A percentile compares a stretch with the other conserved stretches of the same genome.
phyloP scores from a whole-genome alignment of 176 grass and related monocot genomes.

The Oropetium thomaeum region DNA sequence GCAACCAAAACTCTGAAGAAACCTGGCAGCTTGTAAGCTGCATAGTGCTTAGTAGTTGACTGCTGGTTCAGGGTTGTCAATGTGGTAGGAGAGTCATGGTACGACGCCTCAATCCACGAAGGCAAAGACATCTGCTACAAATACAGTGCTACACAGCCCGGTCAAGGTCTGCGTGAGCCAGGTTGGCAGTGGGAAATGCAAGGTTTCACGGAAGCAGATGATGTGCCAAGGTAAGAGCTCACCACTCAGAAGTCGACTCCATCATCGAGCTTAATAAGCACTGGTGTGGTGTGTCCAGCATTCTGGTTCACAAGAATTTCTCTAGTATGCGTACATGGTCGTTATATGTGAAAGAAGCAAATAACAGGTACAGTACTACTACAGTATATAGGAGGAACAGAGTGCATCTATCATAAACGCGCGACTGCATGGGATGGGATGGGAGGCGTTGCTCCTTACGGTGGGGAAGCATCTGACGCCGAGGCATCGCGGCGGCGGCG shows the following conservation, averaged over 20 bases:
- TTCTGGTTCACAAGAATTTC: neutral
- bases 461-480: conserved; percentile 90
- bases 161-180: neutral
- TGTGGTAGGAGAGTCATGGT: neutral
- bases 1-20: neutral
- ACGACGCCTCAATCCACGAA: neutral
- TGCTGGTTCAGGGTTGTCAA: neutral
- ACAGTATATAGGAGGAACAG: too few species aligned
- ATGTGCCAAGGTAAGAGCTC: neutral
- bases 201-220: neutral
- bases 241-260: too few species aligned
- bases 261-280: too few species aligned
- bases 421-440: too few species aligned
- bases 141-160: too few species aligned
- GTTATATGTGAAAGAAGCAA: too few species aligned
- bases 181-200: neutral
- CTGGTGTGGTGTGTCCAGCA: too few species aligned
- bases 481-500: conserved; percentile 80
- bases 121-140: too few species aligned
- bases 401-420: too few species aligned
- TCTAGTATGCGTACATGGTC: neutral
- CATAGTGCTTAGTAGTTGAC: neutral
- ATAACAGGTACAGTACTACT: too few species aligned
- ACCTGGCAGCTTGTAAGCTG: neutral
- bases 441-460: conserved; percentile 48